phyloP scores from a whole-genome alignment of 2,329 filamentous ascomycete genomes.

The Ophiostoma ulmi region DNA sequence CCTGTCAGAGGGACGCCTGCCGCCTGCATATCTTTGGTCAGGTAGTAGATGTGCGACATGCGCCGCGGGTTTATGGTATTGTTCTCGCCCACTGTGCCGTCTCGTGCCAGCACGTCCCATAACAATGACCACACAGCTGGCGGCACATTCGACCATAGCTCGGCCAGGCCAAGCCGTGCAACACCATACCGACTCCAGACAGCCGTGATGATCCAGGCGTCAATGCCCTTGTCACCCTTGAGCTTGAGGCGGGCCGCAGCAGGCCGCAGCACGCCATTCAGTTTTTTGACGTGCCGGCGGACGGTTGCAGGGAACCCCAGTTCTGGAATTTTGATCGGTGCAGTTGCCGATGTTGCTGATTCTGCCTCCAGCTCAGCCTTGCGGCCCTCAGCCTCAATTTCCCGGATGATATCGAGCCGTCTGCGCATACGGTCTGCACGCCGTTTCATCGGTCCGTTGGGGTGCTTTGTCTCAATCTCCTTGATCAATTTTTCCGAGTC shows the following conservation, averaged over 20 bases:
- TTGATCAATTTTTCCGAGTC: conserved; percentile 31
- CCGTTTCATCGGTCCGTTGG: conserved; percentile 13
- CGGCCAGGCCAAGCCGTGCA: conserved; percentile 42
- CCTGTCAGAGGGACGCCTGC: conserved; percentile 51
- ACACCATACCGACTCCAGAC: conserved; percentile 49
- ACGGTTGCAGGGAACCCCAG: conserved; percentile 28
- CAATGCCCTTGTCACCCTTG: conserved; percentile 29
- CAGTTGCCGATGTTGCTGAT: not conserved
- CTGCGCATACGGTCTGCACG: conserved; percentile 22
- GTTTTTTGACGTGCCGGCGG: conserved; percentile 29
- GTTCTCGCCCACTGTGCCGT: conserved; percentile 31
- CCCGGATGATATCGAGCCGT: conserved; percentile 25
- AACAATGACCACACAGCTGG: conserved; percentile 57
- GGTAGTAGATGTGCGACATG: conserved; percentile 54
- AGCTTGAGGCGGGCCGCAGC: conserved; percentile 35
- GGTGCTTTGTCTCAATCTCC: conserved; percentile 28
- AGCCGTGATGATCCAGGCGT: conserved; percentile 31
- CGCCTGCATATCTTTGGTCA: conserved; percentile 62
- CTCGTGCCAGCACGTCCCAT: conserved; percentile 57
- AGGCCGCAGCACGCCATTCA: conserved; percentile 33
- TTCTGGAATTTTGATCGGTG: conserved; percentile 25
- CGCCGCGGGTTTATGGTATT: conserved; percentile 44
- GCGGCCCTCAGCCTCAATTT: not conserved
- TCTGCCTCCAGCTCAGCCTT: conserved; percentile 28
- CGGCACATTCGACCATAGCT: conserved; percentile 52